Conservation (phyloP, 73 alveolate genomes). For the Paramecium biaurelia region DNA sequence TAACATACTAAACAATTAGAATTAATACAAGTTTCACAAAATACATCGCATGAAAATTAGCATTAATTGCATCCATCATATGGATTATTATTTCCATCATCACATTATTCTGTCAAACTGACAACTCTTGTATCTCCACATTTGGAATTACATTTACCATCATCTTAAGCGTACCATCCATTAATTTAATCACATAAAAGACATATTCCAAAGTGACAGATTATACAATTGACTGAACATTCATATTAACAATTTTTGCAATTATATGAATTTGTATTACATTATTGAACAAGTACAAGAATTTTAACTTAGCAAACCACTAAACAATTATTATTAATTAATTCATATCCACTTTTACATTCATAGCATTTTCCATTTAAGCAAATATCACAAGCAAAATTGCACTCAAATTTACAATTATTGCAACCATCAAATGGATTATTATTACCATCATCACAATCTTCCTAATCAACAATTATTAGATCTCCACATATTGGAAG, state of each 20-base stretch:
- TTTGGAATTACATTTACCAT: not conserved
- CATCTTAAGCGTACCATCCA: too few species aligned
- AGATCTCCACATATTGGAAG: constrained; percentile 59
- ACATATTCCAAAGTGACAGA: not conserved
- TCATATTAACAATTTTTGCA: not conserved
- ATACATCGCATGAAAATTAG: not conserved
- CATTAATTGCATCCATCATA: not conserved
- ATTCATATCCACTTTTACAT: not conserved
- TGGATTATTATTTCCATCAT: not conserved
- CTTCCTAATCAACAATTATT: not conserved
- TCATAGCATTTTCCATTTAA: not conserved
- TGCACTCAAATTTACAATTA: not conserved
- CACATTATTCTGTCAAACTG: not conserved
- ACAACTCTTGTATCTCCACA: not conserved
- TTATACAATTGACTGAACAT: not conserved
- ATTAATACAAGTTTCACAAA: not conserved
- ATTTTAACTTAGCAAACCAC: not conserved
- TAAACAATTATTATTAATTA: not conserved
- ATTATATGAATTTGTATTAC: not conserved
- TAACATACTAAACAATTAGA: not conserved
- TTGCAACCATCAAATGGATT: not conserved
- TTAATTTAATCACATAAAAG: not conserved
- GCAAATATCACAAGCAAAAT: not conserved
- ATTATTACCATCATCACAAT: constrained; percentile 48
- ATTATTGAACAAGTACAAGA: not conserved